Evolutionary conservation across 352 stramenopile species (phyloP), one percentile per base, ranked within the genome.

Genomic region (Pythium oligandrum): DNA sequence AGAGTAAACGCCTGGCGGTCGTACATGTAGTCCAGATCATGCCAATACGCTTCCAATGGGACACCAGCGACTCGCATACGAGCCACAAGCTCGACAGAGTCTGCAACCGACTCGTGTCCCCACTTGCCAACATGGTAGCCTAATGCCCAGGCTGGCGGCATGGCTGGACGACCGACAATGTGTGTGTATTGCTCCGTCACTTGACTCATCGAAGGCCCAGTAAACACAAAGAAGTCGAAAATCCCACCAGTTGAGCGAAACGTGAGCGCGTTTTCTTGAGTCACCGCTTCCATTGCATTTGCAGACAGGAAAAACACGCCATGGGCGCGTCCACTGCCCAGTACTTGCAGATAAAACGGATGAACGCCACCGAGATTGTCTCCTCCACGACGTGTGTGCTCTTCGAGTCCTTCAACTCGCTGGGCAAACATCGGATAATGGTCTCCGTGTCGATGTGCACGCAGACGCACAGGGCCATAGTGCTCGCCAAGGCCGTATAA

Each of bases 201-300:
- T 6, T 89, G 56, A 1, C 57, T 8, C 3, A 81, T 68, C 0
- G 64, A 75, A 4, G 84, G 72, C 0, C 88, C 88, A 4, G 71
- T 57, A 39, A 96, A 93, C 0, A 96, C 59, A 48, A 85, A 87
- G 3, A 95, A 64, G 50, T 96, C 88, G 4, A 96, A 33, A 32
- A 96, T 63, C 31, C 88, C 88, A 32, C 88, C 88, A 0, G 81
- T 88, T 0, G 82, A 59, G 4, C 85, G 81, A 56, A 90, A 95
- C 11, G 86, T 94, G 10, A 96, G 51, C 4, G 83, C 75, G 30
- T 73, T 40, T 1, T 61, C 59, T 43, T 82, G 81, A 17, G 79
- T 71, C 35, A 90, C 66, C 2, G 92, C 81, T 57, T 96, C 88
- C 78, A 96, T 93, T 1, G 83, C 88, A 40, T 95, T 95, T 0